Conservation (phyloP, 352 stramenopile species). For the Globisporangium ultimum region DNA sequence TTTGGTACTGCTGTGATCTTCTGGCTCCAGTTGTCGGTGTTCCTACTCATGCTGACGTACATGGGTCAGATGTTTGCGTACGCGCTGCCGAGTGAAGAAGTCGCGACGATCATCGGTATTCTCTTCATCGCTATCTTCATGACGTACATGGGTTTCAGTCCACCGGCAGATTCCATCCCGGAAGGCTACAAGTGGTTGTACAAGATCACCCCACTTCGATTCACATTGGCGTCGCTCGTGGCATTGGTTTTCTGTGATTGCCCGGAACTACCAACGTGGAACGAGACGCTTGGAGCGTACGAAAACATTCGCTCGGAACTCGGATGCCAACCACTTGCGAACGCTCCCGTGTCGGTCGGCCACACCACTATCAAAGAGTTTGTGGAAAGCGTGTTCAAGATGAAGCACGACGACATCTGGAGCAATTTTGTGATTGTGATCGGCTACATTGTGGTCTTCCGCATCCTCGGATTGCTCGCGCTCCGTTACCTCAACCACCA, state of each 20-base stretch:
- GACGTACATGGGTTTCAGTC: conserved; percentile 45
- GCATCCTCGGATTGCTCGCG: conserved; percentile 16
- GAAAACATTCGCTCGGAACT: background rate
- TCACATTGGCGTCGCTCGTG: conserved; percentile 10
- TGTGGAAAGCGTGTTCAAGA: conserved; percentile 3
- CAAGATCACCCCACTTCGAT: conserved; percentile 19
- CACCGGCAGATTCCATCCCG: conserved; percentile 20
- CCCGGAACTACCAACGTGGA: background rate
- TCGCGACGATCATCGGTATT: conserved; percentile 14
- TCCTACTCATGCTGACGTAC: conserved; percentile 18
- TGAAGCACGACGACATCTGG: conserved; percentile 20
- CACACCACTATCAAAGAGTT: too few species aligned
- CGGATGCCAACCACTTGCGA: conserved; percentile 1
- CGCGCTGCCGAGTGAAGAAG: conserved; percentile 14
- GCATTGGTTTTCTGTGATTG: conserved; percentile 10
- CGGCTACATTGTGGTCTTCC: background rate
- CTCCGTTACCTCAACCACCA: conserved; percentile 25
- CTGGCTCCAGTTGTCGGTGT: conserved; percentile 11
- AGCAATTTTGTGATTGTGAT: conserved; percentile 9
- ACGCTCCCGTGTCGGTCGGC: too few species aligned
- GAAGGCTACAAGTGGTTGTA: conserved; percentile 13
- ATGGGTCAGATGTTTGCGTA: conserved; percentile 16
- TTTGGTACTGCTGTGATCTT: conserved; percentile 14
- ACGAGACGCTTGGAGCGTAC: too few species aligned
- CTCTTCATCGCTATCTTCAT: conserved; percentile 44